A percentile compares a stretch with the other conserved stretches of the same genome.
These are phyloP conservation scores for Penicillium maclennaniae DNA, from an alignment of 495 filamentous ascomycete genomes.

Conservation along the genomic window DNA sequence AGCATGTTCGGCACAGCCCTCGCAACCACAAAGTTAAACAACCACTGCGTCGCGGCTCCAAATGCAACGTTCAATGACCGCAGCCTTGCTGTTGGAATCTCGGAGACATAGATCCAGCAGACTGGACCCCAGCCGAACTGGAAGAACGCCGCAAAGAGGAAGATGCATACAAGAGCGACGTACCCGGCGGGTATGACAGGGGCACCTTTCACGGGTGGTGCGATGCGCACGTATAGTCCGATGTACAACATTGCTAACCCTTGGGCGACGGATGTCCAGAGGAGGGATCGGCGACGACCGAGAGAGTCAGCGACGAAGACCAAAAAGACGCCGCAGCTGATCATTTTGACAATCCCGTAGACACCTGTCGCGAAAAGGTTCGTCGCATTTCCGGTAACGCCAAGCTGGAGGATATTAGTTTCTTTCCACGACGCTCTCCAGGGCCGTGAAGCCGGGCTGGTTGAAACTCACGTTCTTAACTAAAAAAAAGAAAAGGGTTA, in stretches of 20 bases:
- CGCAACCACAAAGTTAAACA: slow-evolving; percentile 41
- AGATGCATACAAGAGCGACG: slow-evolving; percentile 66
- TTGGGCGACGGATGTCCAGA: slow-evolving; percentile 71
- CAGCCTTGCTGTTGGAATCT: slow-evolving; percentile 69
- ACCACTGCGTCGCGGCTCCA: slow-evolving; percentile 61
- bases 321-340: slow-evolving; percentile 58
- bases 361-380: slow-evolving; percentile 52
- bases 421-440: neutral
- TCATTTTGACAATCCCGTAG: slow-evolving; percentile 53
- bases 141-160: slow-evolving; percentile 71
- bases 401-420: slow-evolving; percentile 26
- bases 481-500: slow-evolving; percentile 1
- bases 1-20: slow-evolving; percentile 40
- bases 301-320: slow-evolving; percentile 69
- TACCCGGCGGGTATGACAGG: slow-evolving; percentile 58
- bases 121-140: slow-evolving; percentile 77
- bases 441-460: neutral
- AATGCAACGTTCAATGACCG: slow-evolving; percentile 64
- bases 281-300: slow-evolving; percentile 64
- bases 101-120: slow-evolving; percentile 72
- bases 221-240: slow-evolving; percentile 71
- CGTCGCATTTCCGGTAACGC: slow-evolving; percentile 41
- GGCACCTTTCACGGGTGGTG: slow-evolving; percentile 52
- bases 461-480: slow-evolving; percentile 23
- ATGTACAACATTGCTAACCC: slow-evolving; percentile 74